Base-by-base conservation (phyloP, 2,329 filamentous ascomycete species). In the Catunica adiposa region DNA sequence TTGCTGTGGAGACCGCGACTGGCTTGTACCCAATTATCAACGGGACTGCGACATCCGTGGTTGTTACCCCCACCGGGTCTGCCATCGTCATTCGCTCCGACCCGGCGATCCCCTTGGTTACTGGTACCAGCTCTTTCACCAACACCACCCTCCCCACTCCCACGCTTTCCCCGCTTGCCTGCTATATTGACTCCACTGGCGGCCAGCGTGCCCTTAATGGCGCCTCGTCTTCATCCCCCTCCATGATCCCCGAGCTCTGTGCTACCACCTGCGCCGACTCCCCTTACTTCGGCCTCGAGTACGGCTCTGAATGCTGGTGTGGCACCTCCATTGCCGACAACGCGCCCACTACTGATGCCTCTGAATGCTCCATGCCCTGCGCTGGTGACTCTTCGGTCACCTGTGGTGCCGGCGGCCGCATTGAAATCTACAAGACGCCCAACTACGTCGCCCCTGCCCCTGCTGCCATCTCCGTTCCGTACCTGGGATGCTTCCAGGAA, bases 241-340 rank as follows among this genome's bases (percentile, higher is more conserved):
- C 64, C 17, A 76, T 76, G 73, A 76, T 73, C 1, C 63, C 74
- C 8, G 72, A 75, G 56, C 67, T 64, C 47, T 77, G 74, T 62
- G 67, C 69, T 65, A 59, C 59, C 1, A 72, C 70, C 63, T 77
- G 73, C 65, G 68, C 67, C 1, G 66, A 65, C 1, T 76, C 69
- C 62, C 64, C 66, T 48, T 75, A 72, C 60, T 77, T 70, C 66
- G 75, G 71, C 1, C 71, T 73, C 3, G 74, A 77, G 61, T 77
- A 73, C 59, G 72, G 73, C 7, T 66, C 71, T 23, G 74, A 77
- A 63, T 76, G 73, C 63, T 76, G 73, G 61, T 76, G 74, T 62
- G 73, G 73, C 34, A 71, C 76, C 61, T 63, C 62, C 3, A 62
- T 75, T 9, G 62, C 61, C 25, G n/a, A n/a, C n/a, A n/a, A n/a